A percentile compares a stretch with the other conserved stretches of the same genome.
These are phyloP conservation scores for Hypoxylon sp. DNA, from an alignment of 2,329 filamentous ascomycete genomes.

Conservation along the genomic window DNA sequence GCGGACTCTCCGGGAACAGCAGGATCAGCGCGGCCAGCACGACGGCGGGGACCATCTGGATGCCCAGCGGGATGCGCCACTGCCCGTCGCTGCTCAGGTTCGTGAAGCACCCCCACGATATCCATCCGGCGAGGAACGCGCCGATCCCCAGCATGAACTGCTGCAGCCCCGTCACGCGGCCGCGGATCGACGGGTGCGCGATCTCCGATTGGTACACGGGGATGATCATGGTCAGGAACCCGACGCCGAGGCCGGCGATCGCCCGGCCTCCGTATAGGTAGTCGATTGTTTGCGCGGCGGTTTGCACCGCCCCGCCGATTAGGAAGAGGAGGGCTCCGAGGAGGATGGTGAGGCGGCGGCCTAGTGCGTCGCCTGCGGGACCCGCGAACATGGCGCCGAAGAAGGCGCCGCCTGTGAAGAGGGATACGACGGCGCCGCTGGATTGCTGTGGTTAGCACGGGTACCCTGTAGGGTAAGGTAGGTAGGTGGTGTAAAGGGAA, in stretches of 20 bases:
- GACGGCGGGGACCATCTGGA: slow-evolving; percentile 79
- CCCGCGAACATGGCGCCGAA: slow-evolving; percentile 74
- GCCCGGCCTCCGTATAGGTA: slow-evolving; percentile 80
- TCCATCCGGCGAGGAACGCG: slow-evolving; percentile 79
- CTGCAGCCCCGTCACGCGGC: slow-evolving; percentile 80
- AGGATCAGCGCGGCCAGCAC: slow-evolving; percentile 75
- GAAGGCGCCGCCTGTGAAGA: slow-evolving; percentile 81
- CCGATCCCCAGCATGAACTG: slow-evolving; percentile 89
- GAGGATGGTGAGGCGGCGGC: slow-evolving; percentile 77
- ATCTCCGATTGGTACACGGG: slow-evolving; percentile 84
- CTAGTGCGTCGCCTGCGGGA: slow-evolving; percentile 69
- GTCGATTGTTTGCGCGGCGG: slow-evolving; percentile 70
- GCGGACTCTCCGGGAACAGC: slow-evolving; percentile 78
- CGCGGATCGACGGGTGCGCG: slow-evolving; percentile 83
- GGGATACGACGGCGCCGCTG: slow-evolving; percentile 79
- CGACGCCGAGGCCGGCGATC: slow-evolving; percentile 75
- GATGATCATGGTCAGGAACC: slow-evolving; percentile 61
- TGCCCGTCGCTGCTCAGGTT: slow-evolving; percentile 52
- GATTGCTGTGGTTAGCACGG: slow-evolving; percentile 24
- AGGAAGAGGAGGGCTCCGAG: slow-evolving; percentile 80
- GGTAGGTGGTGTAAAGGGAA: not conserved
- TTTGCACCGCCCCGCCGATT: slow-evolving; percentile 81
- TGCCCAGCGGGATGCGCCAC: slow-evolving; percentile 75
- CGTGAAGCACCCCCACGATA: slow-evolving; percentile 71
- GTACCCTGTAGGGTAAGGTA: too few relatives aligned